These are phyloP conservation scores for Glycine tomentella DNA, from an alignment of 306 rosid genomes.

Conservation along the genomic window DNA sequence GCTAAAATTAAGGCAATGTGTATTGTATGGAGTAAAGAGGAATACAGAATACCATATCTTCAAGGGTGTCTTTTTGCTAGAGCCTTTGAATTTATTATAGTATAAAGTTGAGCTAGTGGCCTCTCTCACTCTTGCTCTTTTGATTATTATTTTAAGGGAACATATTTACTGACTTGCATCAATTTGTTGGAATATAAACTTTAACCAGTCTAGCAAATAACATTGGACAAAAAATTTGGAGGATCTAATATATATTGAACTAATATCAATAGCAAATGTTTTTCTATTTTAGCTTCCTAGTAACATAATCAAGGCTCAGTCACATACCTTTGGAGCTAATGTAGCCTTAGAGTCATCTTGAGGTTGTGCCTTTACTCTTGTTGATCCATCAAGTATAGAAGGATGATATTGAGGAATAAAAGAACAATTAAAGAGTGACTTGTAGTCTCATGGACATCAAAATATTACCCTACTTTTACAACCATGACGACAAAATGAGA, in stretches of 20 bases:
- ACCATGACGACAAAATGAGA: too few relatives aligned
- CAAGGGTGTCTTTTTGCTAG: too few relatives aligned
- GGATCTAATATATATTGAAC: constrained; percentile 16
- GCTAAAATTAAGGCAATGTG: too few relatives aligned
- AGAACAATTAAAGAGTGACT: too few relatives aligned
- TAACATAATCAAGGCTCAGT: constrained; percentile 44
- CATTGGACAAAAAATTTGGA: neutral
- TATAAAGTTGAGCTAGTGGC: constrained; percentile 1
- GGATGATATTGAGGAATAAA: too few relatives aligned
- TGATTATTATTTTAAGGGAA: constrained; percentile 7
- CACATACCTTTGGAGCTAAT: constrained; percentile 86
- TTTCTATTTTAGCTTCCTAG: constrained; percentile 24
- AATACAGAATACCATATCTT: too few relatives aligned
- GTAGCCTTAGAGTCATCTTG: constrained; percentile 83
- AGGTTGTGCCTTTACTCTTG: too few relatives aligned
- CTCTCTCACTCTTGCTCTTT: neutral
- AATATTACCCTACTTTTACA: too few relatives aligned
- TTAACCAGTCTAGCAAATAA: constrained; percentile 13
- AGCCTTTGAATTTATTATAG: too few relatives aligned
- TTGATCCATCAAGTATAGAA: too few relatives aligned
- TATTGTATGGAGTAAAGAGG: too few relatives aligned
- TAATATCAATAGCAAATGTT: constrained; percentile 19
- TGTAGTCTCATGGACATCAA: too few relatives aligned
- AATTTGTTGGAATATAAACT: constrained; percentile 26
- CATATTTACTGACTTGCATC: neutral